phyloP scores from a whole-genome alignment of 805 yeast species.

The Candida orba region DNA sequence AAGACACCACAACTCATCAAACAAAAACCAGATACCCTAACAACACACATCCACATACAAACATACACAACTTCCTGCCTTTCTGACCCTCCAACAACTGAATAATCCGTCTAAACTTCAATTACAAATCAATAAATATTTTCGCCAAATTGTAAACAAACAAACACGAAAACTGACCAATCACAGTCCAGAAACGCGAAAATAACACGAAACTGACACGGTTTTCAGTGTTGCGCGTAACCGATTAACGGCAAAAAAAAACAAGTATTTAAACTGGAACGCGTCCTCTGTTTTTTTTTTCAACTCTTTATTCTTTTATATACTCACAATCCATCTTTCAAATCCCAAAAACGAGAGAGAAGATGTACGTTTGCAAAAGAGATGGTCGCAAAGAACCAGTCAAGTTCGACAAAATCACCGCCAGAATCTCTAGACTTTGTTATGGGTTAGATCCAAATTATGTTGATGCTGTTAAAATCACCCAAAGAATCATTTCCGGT shows the following conservation, averaged over 20 bases:
- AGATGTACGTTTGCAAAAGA: constrained; percentile 73
- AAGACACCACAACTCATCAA: too few species aligned
- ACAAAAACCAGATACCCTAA: too few species aligned
- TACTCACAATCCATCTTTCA: background rate
- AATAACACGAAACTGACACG: constrained; percentile 9
- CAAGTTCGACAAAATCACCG: constrained; percentile 93
- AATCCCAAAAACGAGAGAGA: too few species aligned
- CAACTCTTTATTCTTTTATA: background rate
- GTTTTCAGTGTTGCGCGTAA: background rate
- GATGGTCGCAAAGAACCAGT: constrained; percentile 94
- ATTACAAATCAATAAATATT: constrained; percentile 1
- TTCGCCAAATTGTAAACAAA: constrained; percentile 7
- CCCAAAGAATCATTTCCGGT: constrained; percentile 92
- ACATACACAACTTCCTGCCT: too few species aligned
- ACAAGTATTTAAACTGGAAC: constrained; percentile 5
- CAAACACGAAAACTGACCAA: constrained; percentile 1
- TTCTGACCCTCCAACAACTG: too few species aligned
- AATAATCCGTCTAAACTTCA: too few species aligned
- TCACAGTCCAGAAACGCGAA: constrained; percentile 4
- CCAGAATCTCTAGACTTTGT: constrained; percentile 87
- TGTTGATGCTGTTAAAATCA: constrained; percentile 92
- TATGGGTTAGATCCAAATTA: constrained; percentile 89
- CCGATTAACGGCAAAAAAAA: background rate
- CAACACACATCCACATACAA: too few species aligned
- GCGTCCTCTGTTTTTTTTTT: constrained; percentile 5